These are phyloP conservation scores for Erythrophleum fordii DNA, from an alignment of 306 rosid species.

Conservation along the genomic window DNA sequence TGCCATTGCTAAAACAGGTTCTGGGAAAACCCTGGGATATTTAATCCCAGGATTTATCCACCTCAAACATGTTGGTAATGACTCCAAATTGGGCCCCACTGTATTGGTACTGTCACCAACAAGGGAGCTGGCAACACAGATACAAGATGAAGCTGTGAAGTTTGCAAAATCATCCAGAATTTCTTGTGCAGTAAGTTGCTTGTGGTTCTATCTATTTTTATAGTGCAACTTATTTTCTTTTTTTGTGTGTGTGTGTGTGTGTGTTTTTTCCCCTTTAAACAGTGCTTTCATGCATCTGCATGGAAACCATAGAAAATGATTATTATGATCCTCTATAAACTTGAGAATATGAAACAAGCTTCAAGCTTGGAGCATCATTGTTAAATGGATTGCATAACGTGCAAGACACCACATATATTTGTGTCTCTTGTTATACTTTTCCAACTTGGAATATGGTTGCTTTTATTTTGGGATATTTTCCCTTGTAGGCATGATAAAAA, in stretches of 20 bases:
- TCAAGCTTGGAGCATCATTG: slow-evolving; percentile 10
- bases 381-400: slow-evolving; percentile 19
- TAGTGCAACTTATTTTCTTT: background rate
- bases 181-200: slow-evolving; percentile 73
- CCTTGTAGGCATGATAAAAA: background rate
- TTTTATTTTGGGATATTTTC: background rate
- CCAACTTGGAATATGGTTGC: background rate
- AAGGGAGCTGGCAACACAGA: slow-evolving; percentile 97
- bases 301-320: slow-evolving; percentile 13
- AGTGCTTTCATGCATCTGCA: slow-evolving; percentile 10
- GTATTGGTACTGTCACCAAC: slow-evolving; percentile 93
- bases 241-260: too few species aligned
- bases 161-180: slow-evolving; percentile 85
- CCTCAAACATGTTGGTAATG: slow-evolving; percentile 76
- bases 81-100: slow-evolving; percentile 78
- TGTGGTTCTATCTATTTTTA: background rate
- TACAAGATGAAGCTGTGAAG: slow-evolving; percentile 97
- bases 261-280: slow-evolving; percentile 3
- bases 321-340: background rate
- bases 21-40: slow-evolving; percentile 98
- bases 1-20: slow-evolving; percentile 99
- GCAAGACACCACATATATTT: background rate
- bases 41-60: slow-evolving; percentile 89
- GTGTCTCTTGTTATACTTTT: background rate
- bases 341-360: slow-evolving; percentile 8